These are phyloP conservation scores for Glomus cerebriforme DNA, from an alignment of 192 early-diverging fungal species.

Conservation along the genomic window DNA sequence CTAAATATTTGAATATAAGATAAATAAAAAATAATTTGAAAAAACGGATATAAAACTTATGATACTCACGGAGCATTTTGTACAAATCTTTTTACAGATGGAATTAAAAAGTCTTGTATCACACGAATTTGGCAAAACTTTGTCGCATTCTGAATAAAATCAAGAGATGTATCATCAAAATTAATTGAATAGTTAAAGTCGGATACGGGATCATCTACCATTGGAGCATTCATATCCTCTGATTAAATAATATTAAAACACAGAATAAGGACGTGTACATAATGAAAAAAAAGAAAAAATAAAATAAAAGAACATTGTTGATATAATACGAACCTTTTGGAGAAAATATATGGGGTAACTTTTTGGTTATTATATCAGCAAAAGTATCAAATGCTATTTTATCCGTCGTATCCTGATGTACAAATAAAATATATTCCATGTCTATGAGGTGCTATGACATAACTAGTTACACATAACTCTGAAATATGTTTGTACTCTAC, in stretches of 20 bases:
- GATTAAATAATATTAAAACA: slow-evolving; percentile 32
- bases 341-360: slow-evolving; percentile 41
- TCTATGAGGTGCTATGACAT: no score
- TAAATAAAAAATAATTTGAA: slow-evolving; percentile 11
- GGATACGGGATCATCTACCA: slow-evolving; percentile 39
- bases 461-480: no score
- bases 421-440: background rate
- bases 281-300: no score
- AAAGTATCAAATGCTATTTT: slow-evolving; percentile 37
- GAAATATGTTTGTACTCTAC: background rate
- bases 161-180: slow-evolving; percentile 37
- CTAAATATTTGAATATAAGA: slow-evolving; percentile 20
- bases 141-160: slow-evolving; percentile 46
- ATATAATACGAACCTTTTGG: slow-evolving; percentile 35
- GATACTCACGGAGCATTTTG: slow-evolving; percentile 38
- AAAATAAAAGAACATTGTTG: background rate
- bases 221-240: slow-evolving; percentile 44
- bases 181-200: slow-evolving; percentile 38
- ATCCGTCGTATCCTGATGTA: slow-evolving; percentile 34
- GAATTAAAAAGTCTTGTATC: slow-evolving; percentile 50
- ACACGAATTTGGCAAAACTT: slow-evolving; percentile 49
- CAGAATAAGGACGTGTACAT: background rate
- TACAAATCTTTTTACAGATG: slow-evolving; percentile 50
- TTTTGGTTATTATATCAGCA: slow-evolving; percentile 37
- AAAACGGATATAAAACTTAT: slow-evolving; percentile 24